A percentile compares a stretch with the other conserved stretches of the same genome.
Conservation (phyloP, 1,284 basidiomycete genomes). For the Meira nashicola region DNA sequence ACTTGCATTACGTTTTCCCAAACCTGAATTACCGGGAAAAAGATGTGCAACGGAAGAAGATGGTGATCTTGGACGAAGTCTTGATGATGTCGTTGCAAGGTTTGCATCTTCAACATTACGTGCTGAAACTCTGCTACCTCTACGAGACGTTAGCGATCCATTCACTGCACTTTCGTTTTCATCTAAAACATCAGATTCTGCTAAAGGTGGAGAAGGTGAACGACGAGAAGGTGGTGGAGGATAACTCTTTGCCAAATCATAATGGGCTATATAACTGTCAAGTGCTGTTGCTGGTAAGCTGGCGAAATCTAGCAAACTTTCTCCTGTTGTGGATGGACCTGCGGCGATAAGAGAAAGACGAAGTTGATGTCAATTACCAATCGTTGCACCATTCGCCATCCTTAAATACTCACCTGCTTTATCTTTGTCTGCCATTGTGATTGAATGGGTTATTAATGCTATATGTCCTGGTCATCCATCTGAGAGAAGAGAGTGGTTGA, state of each 20-base stretch:
- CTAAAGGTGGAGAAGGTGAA: background rate
- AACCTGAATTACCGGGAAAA: slow-evolving; percentile 17
- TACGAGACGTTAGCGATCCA: too few species aligned
- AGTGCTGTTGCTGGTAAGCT: slow-evolving; percentile 29
- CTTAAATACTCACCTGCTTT: slow-evolving; percentile 4
- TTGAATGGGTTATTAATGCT: background rate
- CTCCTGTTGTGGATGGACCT: slow-evolving; percentile 4
- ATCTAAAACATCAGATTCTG: background rate
- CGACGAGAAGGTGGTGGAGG: slow-evolving; percentile 19
- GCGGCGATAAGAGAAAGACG: background rate
- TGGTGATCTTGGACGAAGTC: slow-evolving; percentile 16
- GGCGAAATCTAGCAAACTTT: slow-evolving; percentile 35
- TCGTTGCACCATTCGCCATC: background rate
- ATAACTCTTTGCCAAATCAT: slow-evolving; percentile 30
- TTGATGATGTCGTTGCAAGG: slow-evolving; percentile 1
- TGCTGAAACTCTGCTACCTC: background rate
- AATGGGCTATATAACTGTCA: slow-evolving; percentile 37
- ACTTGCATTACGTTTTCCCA: slow-evolving; percentile 5
- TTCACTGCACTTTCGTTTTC: background rate
- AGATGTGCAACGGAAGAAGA: slow-evolving; percentile 19
- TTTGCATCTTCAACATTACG: background rate
- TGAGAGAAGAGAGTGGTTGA: background rate
- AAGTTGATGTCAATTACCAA: background rate
- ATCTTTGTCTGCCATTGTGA: slow-evolving; percentile 10
- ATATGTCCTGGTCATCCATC: background rate